Base-by-base conservation (phyloP, 148 eudicot genomes). In the Diospyros lotus region DNA sequence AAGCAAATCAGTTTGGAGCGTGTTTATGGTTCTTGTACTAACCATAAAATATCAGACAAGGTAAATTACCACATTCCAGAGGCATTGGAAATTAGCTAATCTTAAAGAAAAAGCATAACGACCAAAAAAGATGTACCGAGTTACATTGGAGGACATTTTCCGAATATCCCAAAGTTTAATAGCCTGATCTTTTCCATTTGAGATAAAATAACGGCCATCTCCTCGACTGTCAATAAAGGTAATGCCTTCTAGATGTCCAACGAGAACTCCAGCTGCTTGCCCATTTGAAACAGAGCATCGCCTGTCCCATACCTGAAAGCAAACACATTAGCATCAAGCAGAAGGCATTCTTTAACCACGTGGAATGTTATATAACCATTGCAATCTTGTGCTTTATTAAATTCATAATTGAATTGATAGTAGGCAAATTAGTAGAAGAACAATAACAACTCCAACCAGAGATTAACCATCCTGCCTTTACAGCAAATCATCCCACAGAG, bases 191-290 rank as follows among this genome's bases (percentile, higher is more conserved):
- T 94, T 94, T 58, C 97, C 98, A 82, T 94, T 94, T 60, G 97
- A 94, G 59, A 94, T 94, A n/a, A 94, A 86, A 75, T 94, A 87
- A 41, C 97, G 95, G 48, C 98, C 98, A 83, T 94, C 98, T 66
- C 97, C 97, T 56, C 95, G 89, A 71, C 96, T 88, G 69, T 94
- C 95, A 62, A 94, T 86, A 64, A 75, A 90, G 44, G 98, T 94
- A 80, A 94, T 86, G 70, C 98, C 98, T 82, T 91, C 95, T 65
- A 94, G 75, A 82, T 94, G 98, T 68, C 98, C 98, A 43, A 78
- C 78, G 72, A 94, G 77, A 64, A 82, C 84, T 51, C 98, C 98
- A 77, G 91, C 87, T 41, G 93, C 83, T 73, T 85, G 78, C 18
- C 87, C 90, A 56, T 55, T 87, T 42, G 84, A 40, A 63, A 50